Evolutionary conservation across 164 flowering plant genomes (phyloP).

Genomic region (Vitis rupestris): DNA sequence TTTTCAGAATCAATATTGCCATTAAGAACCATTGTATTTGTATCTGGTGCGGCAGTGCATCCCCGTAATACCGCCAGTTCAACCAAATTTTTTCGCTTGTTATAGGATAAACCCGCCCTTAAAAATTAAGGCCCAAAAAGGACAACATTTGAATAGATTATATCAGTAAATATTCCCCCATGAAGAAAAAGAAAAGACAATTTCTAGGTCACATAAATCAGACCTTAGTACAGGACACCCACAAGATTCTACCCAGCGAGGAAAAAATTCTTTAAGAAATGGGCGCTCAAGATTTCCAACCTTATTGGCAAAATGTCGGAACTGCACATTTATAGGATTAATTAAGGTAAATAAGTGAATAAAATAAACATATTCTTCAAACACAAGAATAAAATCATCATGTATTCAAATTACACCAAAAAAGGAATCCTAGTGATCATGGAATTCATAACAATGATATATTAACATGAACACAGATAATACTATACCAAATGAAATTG

Average conservation of each 20-base stretch:
- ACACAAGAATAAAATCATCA: too few species aligned
- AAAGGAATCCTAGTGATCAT: too few species aligned
- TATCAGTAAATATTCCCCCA: conserved; percentile 3
- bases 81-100: conserved; percentile 86
- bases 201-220: conserved; percentile 11
- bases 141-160: neutral
- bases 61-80: conserved; percentile 84
- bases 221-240: conserved; percentile 94
- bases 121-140: conserved; percentile 1
- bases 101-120: conserved; percentile 94
- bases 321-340: conserved; percentile 47
- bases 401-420: too few species aligned
- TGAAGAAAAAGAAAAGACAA: neutral
- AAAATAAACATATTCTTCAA: too few species aligned
- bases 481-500: too few species aligned
- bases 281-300: conserved; percentile 99
- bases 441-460: too few species aligned
- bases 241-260: conserved; percentile 89
- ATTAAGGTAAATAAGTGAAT: neutral
- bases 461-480: too few species aligned
- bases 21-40: conserved; percentile 30
- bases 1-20: conserved; percentile 56
- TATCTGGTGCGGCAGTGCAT: conserved; percentile 62
- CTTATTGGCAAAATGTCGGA: conserved; percentile 89
- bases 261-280: conserved; percentile 94